Evolutionary conservation across 164 flowering plant species (phyloP), one percentile per base, ranked within the genome.

Genomic region (Taxillus chinensis): DNA sequence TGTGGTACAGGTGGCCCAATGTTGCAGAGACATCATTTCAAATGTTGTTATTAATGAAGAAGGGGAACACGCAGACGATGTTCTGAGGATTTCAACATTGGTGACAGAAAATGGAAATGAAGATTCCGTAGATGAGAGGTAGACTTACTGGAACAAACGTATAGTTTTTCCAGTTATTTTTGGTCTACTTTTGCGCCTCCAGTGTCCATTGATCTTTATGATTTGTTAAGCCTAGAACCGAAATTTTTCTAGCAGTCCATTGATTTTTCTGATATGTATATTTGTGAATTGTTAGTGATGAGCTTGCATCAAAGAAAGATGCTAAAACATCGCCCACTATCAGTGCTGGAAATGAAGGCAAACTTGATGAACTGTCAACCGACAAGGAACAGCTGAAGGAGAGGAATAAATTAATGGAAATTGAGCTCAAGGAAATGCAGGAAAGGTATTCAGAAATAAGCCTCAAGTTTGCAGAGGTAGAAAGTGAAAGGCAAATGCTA

Each of bases 391-490:
- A 60, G 53, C 67, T 87, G 66, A 84, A 79, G 79, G 85, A 79
- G 53, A 78, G 64, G 70, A 88, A 89, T 71, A 57, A 67, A 42
- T 64, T 65, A 7, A 86, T 88, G 97, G 98, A 84, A 77, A 71
- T 37, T 27, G 98, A 93, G 71, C 78, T 90, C 69, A 85, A 86
- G 75, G 98, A 90, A 45, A 83, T 88, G 89, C 96, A 86, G 67
- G 88, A 76, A 70, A 85, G 96, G 74, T 93, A 93, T 64, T 93
- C 97, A 61, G 97, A 82, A 54, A 79, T 85, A 70, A 93, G 98
- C 71, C 88, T 93, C 69, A 88, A 76, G 67, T 92, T 92, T 73
- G 98, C 96, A 51, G 98, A 90, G 75, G 96, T 92, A 16, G 98
- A 93, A 73, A 96, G 96, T 7, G 97, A 93, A 80, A 78, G 98